Conservation (phyloP, 257 asterid genomes). For the Leonotis leonurus region DNA sequence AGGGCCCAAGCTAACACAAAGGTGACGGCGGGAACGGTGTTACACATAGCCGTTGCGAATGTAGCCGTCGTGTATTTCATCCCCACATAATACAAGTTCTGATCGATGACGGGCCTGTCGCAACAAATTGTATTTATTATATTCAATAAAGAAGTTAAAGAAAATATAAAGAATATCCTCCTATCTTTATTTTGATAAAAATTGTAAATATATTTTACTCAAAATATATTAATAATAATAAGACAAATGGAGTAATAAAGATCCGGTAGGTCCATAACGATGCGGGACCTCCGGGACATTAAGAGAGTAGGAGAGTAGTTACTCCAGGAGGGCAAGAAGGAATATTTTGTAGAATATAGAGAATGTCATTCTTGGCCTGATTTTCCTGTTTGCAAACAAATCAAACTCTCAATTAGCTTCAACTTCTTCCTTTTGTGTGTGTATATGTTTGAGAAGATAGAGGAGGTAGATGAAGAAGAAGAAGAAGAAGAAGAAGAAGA, state of each 20-base stretch:
- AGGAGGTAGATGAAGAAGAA: background rate
- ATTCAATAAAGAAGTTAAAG: background rate
- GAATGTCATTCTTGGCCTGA: constrained; percentile 70
- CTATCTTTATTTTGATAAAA: too few species aligned
- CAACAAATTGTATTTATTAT: background rate
- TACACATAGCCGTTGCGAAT: constrained; percentile 56
- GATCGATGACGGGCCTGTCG: constrained; percentile 69
- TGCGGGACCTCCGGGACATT: background rate
- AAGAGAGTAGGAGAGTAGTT: constrained; percentile 5
- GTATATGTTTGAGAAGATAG: too few species aligned
- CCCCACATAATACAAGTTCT: constrained; percentile 54
- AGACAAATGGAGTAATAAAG: background rate
- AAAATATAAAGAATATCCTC: background rate
- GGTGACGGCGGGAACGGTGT: constrained; percentile 66
- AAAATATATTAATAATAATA: too few species aligned
- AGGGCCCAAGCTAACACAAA: constrained; percentile 67
- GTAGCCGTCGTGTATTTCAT: constrained; percentile 63
- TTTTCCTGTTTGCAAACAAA: constrained; percentile 47
- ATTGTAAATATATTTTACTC: too few species aligned
- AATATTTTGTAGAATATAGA: constrained; percentile 45
- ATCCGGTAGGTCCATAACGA: background rate
- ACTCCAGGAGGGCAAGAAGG: constrained; percentile 61
- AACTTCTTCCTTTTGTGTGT: too few species aligned
- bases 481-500: background rate
- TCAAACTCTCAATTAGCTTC: background rate